Base-by-base conservation (phyloP, 441 rosid genomes). In the Pelargonium fulgidum region DNA sequence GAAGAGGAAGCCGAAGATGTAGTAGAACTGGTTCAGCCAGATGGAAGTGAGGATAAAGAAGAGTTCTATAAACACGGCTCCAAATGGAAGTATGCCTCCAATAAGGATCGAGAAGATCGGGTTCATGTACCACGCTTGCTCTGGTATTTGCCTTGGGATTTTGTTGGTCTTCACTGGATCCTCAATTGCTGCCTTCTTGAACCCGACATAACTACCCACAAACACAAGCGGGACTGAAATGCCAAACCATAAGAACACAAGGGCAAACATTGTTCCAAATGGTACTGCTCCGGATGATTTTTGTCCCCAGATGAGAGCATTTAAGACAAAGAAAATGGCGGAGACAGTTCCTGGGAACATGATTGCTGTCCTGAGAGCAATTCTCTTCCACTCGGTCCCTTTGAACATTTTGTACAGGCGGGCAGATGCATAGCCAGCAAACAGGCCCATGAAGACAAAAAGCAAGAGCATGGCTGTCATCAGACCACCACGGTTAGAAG, bases 1-100 rank as follows among this genome's bases (percentile, higher is more conserved):
- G 84, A 93, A 89, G 69, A 93, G 83, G 86, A 93, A 91, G 20
- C 97, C 98, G 20, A 93, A 93, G n/a, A 93, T 88, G 87, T 91
- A 93, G 82, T 93, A 93, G 83, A 93, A 91, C 68, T 93, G 98
- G 54, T 91, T 86, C 65, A 93, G 72, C 98, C 98, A 93, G 62
- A 93, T 89, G 0, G 98, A 93, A 11, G 97, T 86, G 39, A 91
- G 92, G 71, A 91, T 89, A 84, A 91, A 91, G 80, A 91, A 91
- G 69, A 91, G 87, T 81, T 87, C 97, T 9, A 91, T 89, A 67
- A 91, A 91, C 77, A 91, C 91, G 44, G 96, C 97, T 11, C 97
- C 96, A 52, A 91, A 91, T 17, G 93, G 96, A 10, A 93, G 98
- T 67, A 92, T 83, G 64, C 98, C 98, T 68, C 98, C 97, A 0